Evolutionary conservation across 805 yeast genomes (phyloP).

Genomic region (Suhomyces emberorum): DNA sequence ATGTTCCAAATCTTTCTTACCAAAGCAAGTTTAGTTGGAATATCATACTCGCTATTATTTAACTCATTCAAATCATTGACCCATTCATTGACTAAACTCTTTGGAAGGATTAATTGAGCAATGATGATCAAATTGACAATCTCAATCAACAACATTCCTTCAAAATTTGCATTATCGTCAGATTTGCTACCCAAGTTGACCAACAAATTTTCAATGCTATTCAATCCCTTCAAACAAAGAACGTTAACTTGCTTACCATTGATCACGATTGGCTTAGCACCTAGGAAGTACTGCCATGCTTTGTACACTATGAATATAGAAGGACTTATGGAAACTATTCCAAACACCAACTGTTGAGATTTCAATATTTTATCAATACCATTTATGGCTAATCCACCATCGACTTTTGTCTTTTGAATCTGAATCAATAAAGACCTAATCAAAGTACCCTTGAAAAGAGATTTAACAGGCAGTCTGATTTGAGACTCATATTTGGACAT

Average conservation of each 20-base stretch:
- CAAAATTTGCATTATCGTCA: constrained; percentile 21
- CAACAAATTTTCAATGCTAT: constrained; percentile 57
- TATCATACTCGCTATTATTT: constrained; percentile 36
- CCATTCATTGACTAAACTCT: constrained; percentile 51
- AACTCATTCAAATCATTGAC: constrained; percentile 60
- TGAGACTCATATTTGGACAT: constrained; percentile 80
- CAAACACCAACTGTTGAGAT: constrained; percentile 93
- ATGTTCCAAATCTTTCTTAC: constrained; percentile 60
- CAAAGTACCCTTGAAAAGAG: constrained; percentile 65
- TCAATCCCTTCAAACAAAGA: constrained; percentile 44
- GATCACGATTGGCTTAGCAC: constrained; percentile 26
- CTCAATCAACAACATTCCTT: constrained; percentile 68
- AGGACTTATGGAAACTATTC: constrained; percentile 86
- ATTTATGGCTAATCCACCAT: constrained; percentile 82
- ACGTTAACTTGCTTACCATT: constrained; percentile 32
- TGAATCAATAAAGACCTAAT: constrained; percentile 80
- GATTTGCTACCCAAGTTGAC: constrained; percentile 8
- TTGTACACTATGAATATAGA: constrained; percentile 58
- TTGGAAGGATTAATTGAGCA: constrained; percentile 52
- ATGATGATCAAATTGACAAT: constrained; percentile 51
- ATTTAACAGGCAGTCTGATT: constrained; percentile 63
- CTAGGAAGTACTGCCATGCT: constrained; percentile 36
- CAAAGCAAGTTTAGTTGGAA: constrained; percentile 42
- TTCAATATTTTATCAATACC: constrained; percentile 89
- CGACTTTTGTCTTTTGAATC: constrained; percentile 94